Evolutionary conservation across 331 rosid species (phyloP), one percentile per base, ranked within the genome.

Genomic region (Pyrus hybrid): DNA sequence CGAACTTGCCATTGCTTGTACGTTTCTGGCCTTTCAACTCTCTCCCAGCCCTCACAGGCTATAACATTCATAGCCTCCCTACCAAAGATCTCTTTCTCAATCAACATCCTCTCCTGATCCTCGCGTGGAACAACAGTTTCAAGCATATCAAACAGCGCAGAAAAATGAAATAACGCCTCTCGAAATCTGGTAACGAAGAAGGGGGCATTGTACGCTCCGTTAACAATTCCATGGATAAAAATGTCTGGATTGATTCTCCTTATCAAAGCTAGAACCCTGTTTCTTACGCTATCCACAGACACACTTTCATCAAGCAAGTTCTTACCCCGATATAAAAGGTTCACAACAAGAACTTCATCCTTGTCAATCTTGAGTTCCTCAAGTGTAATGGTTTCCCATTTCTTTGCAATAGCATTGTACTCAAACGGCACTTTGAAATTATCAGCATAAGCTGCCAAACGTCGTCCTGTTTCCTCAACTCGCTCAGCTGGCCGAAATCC

Each of bases 401-500:
- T 90, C 70, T 90, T 92, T 7, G 96, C 96, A 77, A 92, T 88
- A 30, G 93, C 87, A 70, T 69, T 82, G 23, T 85, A 92, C 89
- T 92, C 93, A 68, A 92, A 92, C 23, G 88, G 87, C 33, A 92
- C 93, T 0, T 85, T 54, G 70, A 92, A 92, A 12, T 58, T 51
- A 68, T 88, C 87, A n/a, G 97, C 97, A 84, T 90, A 92, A 6
- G 84, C 82, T 43, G 87, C 85, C 61, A 92, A 80, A 69, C 97
- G 90, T 62, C 85, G 83, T 70, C 97, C 96, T 5, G 97, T 90
- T 88, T 90, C 97, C 69, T 81, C 81, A 53, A 92, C 74, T 85
- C 93, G 77, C 84, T 90, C 96, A 1, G 97, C 96, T 12, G 97
- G 97, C 82, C 96, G 84, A 76, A 92, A 92, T 64, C 97, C 97